Conservation (phyloP, 352 stramenopile species). For the Globisporangium acanthophoron region DNA sequence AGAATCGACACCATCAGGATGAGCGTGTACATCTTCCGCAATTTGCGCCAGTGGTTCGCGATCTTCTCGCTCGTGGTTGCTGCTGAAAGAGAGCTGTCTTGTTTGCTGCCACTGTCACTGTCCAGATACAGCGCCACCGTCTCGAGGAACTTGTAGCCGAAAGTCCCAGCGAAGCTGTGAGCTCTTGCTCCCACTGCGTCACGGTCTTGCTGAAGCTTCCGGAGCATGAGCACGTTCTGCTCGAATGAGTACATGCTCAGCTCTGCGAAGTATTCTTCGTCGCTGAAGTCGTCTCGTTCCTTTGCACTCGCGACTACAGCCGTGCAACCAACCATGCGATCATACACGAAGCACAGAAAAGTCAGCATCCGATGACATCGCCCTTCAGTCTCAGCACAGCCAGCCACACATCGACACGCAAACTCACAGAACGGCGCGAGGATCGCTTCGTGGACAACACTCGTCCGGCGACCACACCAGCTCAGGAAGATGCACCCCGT, state of each 20-base stretch:
- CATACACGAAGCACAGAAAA: background rate
- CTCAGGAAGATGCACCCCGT: constrained; percentile 69
- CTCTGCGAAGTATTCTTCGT: constrained; percentile 24
- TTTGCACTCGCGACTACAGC: constrained; percentile 18
- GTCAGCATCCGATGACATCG: background rate
- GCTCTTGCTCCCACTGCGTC: constrained; percentile 13
- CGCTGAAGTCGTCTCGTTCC: constrained; percentile 11
- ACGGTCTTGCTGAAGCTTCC: constrained; percentile 30
- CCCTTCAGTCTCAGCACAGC: too few relatives aligned
- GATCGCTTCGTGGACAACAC: constrained; percentile 62
- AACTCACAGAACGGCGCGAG: constrained; percentile 49
- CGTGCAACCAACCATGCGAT: background rate
- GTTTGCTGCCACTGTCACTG: background rate
- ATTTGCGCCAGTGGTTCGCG: constrained; percentile 38
- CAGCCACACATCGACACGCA: background rate
- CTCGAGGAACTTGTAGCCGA: constrained; percentile 67
- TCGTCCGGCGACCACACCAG: constrained; percentile 59
- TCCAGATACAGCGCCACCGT: constrained; percentile 25
- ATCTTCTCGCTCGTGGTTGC: constrained; percentile 4
- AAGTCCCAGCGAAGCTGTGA: constrained; percentile 30
- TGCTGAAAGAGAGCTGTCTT: background rate
- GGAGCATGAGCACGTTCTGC: constrained; percentile 50
- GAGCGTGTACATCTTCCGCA: constrained; percentile 79
- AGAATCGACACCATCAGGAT: constrained; percentile 82
- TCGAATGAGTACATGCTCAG: constrained; percentile 62